Evolutionary conservation across 1,139 yeast species (phyloP), one percentile per base, ranked within the genome.

Genomic region (Candida sanyaensis): DNA sequence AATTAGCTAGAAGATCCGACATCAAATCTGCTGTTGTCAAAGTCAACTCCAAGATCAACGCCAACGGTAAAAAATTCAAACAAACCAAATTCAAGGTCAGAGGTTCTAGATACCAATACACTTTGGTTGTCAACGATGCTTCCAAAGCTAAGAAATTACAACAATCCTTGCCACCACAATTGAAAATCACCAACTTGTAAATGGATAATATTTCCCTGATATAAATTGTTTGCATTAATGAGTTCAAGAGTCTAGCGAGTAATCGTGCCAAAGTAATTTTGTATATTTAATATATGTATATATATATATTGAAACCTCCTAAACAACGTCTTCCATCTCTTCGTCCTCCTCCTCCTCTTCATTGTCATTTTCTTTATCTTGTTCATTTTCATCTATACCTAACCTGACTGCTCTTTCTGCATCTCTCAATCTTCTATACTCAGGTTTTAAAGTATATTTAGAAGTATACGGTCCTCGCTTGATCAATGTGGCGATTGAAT

Each of bases 81-180:
- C 92, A 88, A 80, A 91, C 97, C 83, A 93, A 93, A 82, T 93
- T 93, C 93, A 93, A 95, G 90, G 91, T 93, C 71, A 90, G 99
- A 84, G 97, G 97, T 76, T 71, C 97, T 62, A 89, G 83, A 77
- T 78, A 88, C 84, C 86, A 90, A 71, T 93, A 93, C 90, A 93
- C 99, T 68, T 84, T 93, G 77, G 88, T 88, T 66, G 93, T 93
- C 69, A 85, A 88, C 81, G 99, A 95, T 77, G 89, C 92, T 71
- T 88, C 91, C 75, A 92, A 91, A 86, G 99, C 98, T 69, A 88
- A 89, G 86, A 95, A 93, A 85, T 85, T 93, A 80, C 88, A 89
- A 73, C 97, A 93, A 84, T 88, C 98, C 69, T 85, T 93, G 73
- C 97, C 98, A 77, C 97, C 98, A 75, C 84, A 91, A 69, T 84